phyloP scores from a whole-genome alignment of 2,329 filamentous ascomycete genomes.

The Amylocarpus encephaloides region DNA sequence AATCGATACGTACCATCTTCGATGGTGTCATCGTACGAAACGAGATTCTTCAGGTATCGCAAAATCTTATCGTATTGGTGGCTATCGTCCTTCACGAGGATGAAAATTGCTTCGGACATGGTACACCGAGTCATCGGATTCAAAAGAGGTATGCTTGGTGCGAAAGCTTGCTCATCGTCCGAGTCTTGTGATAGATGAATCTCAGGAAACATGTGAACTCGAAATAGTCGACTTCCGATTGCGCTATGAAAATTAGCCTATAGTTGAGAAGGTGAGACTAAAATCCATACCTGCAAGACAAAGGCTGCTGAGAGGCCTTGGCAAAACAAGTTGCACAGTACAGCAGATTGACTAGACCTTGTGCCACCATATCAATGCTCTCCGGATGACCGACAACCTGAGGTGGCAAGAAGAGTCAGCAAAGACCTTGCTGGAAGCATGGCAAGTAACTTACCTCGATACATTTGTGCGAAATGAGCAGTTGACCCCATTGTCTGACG shows the following conservation, averaged over 20 bases:
- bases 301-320: constrained; percentile 21
- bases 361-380: constrained; percentile 29
- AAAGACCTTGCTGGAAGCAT: constrained; percentile 4
- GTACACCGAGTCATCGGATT: constrained; percentile 49
- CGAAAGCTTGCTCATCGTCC: constrained; percentile 22
- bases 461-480: constrained; percentile 37
- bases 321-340: constrained; percentile 29
- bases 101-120: constrained; percentile 54
- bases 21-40: constrained; percentile 41
- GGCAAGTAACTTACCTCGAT: constrained; percentile 32
- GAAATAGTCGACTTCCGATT: constrained; percentile 50
- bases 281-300: constrained; percentile 22
- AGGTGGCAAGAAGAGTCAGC: constrained; percentile 2
- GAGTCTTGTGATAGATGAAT: constrained; percentile 35
- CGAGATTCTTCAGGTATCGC: constrained; percentile 43
- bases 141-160: constrained; percentile 42
- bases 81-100: constrained; percentile 46
- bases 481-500: constrained; percentile 26
- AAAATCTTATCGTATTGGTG: constrained; percentile 46
- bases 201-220: constrained; percentile 58
- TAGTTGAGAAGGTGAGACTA: neutral
- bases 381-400: constrained; percentile 29
- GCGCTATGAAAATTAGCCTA: constrained; percentile 26
- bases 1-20: constrained; percentile 30
- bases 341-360: constrained; percentile 34